Conservation (phyloP, 2,329 filamentous ascomycete genomes). For the Chaetoscypha palmicola region DNA sequence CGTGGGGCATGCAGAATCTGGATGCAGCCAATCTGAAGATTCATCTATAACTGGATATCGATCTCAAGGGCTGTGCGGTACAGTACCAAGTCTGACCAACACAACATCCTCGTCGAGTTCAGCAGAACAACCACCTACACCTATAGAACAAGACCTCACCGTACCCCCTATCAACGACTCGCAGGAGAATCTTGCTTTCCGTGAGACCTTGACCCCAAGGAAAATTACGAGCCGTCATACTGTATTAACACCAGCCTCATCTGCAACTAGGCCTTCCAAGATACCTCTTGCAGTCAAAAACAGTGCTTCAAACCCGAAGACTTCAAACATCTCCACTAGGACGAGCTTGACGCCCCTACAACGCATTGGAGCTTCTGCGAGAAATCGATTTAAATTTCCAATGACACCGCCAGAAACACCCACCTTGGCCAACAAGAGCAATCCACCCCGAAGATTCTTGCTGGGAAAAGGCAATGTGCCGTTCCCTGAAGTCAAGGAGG, state of each 20-base stretch:
- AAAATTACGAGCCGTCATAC: not conserved
- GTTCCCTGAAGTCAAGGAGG: slow-evolving; percentile 23
- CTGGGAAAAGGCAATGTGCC: slow-evolving; percentile 18
- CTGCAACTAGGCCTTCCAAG: slow-evolving; percentile 15
- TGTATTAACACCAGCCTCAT: not conserved
- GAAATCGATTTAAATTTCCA: slow-evolving; percentile 18
- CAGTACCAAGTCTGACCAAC: slow-evolving; percentile 20
- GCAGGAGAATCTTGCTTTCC: too few species aligned
- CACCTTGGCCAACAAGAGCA: slow-evolving; percentile 4
- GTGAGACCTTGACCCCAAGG: slow-evolving; percentile 17
- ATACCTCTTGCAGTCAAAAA: slow-evolving; percentile 27
- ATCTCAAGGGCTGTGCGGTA: slow-evolving; percentile 22
- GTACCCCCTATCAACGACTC: too few species aligned
- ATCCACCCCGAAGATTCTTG: slow-evolving; percentile 11
- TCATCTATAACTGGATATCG: slow-evolving; percentile 1
- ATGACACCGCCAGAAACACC: slow-evolving; percentile 27
- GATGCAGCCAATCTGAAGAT: too few species aligned
- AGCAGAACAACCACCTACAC: slow-evolving; percentile 20
- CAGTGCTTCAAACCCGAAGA: slow-evolving; percentile 9
- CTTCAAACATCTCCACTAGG: slow-evolving; percentile 5
- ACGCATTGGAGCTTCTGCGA: slow-evolving; percentile 25
- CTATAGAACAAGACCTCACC: slow-evolving; percentile 9
- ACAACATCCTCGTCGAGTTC: slow-evolving; percentile 20
- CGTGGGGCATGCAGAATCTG: not conserved
- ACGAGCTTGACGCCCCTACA: slow-evolving; percentile 28